phyloP scores from a whole-genome alignment of 495 filamentous ascomycete species.

The Aspergillus funiculosus region DNA sequence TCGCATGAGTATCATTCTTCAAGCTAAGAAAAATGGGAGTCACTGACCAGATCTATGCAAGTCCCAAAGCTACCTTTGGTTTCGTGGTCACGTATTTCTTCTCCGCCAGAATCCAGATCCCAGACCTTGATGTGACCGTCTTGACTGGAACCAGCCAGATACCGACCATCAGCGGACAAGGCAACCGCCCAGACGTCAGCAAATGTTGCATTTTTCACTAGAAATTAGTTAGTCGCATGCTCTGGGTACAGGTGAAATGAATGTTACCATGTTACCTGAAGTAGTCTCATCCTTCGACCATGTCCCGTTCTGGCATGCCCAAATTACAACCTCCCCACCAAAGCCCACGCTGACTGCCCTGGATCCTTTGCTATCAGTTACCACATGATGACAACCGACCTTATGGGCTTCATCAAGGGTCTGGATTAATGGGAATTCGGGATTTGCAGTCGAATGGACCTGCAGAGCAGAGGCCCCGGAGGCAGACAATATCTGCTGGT shows the following conservation, averaged over 20 bases:
- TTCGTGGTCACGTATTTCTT: slow-evolving; percentile 72
- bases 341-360: slow-evolving; percentile 80
- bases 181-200: slow-evolving; percentile 79
- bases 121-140: slow-evolving; percentile 86
- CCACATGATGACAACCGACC: slow-evolving; percentile 84
- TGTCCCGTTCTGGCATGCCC: slow-evolving; percentile 52
- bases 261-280: slow-evolving; percentile 31
- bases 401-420: slow-evolving; percentile 70
- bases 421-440: slow-evolving; percentile 70
- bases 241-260: too few relatives aligned
- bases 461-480: slow-evolving; percentile 76
- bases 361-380: slow-evolving; percentile 59
- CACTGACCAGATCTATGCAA: slow-evolving; percentile 69
- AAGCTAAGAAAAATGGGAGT: slow-evolving; percentile 5
- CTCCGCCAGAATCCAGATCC: slow-evolving; percentile 53
- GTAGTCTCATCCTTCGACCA: slow-evolving; percentile 49
- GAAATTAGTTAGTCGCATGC: slow-evolving; percentile 14
- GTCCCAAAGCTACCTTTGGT: slow-evolving; percentile 89
- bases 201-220: slow-evolving; percentile 39
- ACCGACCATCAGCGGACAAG: slow-evolving; percentile 73
- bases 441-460: slow-evolving; percentile 63
- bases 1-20: slow-evolving; percentile 10
- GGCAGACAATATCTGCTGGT: slow-evolving; percentile 67
- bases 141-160: slow-evolving; percentile 73
- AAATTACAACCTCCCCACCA: slow-evolving; percentile 76